Conservation (phyloP, 352 stramenopile genomes). For the Phytophthora pistaciae region DNA sequence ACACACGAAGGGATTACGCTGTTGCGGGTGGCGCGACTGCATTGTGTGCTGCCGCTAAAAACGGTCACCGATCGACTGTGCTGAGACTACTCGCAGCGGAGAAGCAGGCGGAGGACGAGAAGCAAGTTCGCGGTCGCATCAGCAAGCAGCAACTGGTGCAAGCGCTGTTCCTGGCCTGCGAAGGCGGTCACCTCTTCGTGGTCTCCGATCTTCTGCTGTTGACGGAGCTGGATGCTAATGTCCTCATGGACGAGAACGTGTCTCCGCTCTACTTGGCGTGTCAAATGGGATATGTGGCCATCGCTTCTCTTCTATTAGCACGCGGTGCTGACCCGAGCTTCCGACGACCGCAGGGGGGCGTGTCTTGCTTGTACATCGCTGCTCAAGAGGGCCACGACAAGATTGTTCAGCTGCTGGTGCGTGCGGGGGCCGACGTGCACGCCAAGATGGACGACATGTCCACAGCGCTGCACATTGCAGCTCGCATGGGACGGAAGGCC, state of each 20-base stretch:
- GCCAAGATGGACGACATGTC: constrained; percentile 82
- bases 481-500: constrained; percentile 75
- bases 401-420: constrained; percentile 68
- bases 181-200: constrained; percentile 73
- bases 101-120: constrained; percentile 28
- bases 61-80: constrained; percentile 68
- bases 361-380: constrained; percentile 85
- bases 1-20: constrained; percentile 50
- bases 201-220: constrained; percentile 70
- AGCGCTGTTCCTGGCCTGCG: constrained; percentile 81
- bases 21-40: constrained; percentile 68
- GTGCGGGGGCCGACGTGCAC: constrained; percentile 59
- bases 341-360: constrained; percentile 60
- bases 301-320: constrained; percentile 66
- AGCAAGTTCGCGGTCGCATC: constrained; percentile 1
- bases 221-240: constrained; percentile 68
- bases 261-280: constrained; percentile 85
- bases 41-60: constrained; percentile 82
- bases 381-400: constrained; percentile 78
- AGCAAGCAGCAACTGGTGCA: constrained; percentile 54
- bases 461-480: constrained; percentile 82
- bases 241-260: constrained; percentile 83
- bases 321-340: constrained; percentile 76
- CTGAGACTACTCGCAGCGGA: constrained; percentile 59
- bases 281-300: constrained; percentile 81